Evolutionary conservation across 139 green algal species (phyloP).

Genomic region (Coelastrella sp.): DNA sequence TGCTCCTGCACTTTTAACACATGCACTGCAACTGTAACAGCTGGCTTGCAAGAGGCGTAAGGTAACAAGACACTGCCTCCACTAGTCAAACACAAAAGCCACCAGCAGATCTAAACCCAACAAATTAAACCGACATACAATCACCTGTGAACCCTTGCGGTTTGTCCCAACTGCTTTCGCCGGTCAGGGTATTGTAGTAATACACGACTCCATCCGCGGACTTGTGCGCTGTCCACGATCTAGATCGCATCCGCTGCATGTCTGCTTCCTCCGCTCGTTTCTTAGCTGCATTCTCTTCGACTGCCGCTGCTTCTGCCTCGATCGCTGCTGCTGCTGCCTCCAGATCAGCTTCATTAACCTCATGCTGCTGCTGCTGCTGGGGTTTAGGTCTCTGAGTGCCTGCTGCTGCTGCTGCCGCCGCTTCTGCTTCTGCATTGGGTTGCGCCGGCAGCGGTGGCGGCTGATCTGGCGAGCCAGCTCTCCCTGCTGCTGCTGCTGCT

Average conservation of each 20-base stretch:
- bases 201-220: conserved; percentile 57
- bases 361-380: conserved; percentile 4
- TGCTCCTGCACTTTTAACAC: too few relatives aligned
- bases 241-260: not conserved
- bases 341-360: not conserved
- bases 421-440: not conserved
- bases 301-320: conserved; percentile 34
- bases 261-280: not conserved
- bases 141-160: conserved; percentile 68
- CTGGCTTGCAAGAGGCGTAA: too few relatives aligned
- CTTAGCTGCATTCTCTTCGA: not conserved
- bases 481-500: conserved; percentile 20
- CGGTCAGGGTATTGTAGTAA: conserved; percentile 82
- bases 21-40: too few relatives aligned
- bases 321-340: conserved; percentile 38
- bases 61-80: not conserved
- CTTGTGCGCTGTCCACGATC: conserved; percentile 38
- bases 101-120: not conserved
- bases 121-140: not conserved
- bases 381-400: not conserved
- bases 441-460: not conserved
- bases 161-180: conserved; percentile 72
- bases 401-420: conserved; percentile 6
- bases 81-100: not conserved
- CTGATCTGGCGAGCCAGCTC: not conserved